A percentile compares a stretch with the other conserved stretches of the same genome.
Evolutionary conservation across 31 red algal species (phyloP).

Genomic region (Asparagopsis taxiformis): DNA sequence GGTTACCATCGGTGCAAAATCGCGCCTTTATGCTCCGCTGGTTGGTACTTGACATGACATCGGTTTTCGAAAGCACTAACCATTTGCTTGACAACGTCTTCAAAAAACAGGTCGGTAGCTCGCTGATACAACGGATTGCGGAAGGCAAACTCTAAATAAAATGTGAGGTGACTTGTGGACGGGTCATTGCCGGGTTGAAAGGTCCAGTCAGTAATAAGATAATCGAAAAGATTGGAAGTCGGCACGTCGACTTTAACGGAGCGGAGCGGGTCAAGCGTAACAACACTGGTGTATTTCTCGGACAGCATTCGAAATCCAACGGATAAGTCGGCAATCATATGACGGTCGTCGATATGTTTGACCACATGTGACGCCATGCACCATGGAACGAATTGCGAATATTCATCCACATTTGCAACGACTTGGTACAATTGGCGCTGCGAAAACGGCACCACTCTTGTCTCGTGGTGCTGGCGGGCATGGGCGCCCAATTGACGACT

Average conservation of each 20-base stretch:
- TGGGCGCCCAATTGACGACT: slow-evolving; percentile 12
- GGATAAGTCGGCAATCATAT: slow-evolving; percentile 75
- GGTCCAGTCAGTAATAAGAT: slow-evolving; percentile 95
- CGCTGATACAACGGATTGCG: slow-evolving; percentile 85
- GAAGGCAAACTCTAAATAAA: slow-evolving; percentile 92
- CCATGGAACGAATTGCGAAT: slow-evolving; percentile 92
- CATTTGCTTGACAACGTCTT: slow-evolving; percentile 93
- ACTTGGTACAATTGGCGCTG: slow-evolving; percentile 68
- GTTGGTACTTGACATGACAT: slow-evolving; percentile 38
- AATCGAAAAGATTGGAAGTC: slow-evolving; percentile 77
- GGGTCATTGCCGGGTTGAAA: slow-evolving; percentile 49
- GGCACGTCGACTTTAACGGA: slow-evolving; percentile 69
- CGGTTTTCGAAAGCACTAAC: slow-evolving; percentile 87
- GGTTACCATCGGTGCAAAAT: slow-evolving; percentile 31
- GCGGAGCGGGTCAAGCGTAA: slow-evolving; percentile 48
- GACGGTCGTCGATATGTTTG: slow-evolving; percentile 32
- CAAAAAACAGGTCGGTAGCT: slow-evolving; percentile 87
- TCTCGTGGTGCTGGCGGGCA: slow-evolving; percentile 56
- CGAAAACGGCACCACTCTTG: slow-evolving; percentile 57
- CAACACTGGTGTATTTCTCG: slow-evolving; percentile 80
- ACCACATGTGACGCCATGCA: slow-evolving; percentile 71
- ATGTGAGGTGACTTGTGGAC: slow-evolving; percentile 46
- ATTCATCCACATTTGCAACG: slow-evolving; percentile 81
- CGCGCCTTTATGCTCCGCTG: slow-evolving; percentile 4
- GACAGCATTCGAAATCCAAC: slow-evolving; percentile 91